Conservation (phyloP, 441 rosid genomes). For the Populus hybrid region DNA sequence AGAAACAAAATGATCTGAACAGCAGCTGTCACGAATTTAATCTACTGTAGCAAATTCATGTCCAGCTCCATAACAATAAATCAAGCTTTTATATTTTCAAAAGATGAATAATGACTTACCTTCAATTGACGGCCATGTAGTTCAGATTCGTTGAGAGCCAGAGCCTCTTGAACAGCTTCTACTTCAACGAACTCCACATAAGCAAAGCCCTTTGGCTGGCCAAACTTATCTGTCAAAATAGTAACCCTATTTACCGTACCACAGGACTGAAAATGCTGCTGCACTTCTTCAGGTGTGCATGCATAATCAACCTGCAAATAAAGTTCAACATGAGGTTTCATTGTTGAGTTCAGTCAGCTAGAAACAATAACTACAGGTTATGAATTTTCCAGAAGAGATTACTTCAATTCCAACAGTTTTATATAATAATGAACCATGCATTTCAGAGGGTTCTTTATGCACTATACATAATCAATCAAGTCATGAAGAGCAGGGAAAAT, state of each 20-base stretch:
- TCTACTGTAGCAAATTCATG: neutral
- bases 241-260: conserved; percentile 93
- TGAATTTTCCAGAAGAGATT: neutral
- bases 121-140: conserved; percentile 92
- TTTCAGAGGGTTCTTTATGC: neutral
- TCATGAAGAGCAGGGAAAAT: neutral
- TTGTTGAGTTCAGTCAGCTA: neutral
- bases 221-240: conserved; percentile 83
- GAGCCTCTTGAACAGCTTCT: conserved; percentile 84
- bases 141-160: conserved; percentile 75
- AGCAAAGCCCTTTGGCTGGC: conserved; percentile 95
- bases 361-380: neutral
- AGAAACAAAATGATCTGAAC: neutral
- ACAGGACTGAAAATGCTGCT: conserved; percentile 90
- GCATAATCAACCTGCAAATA: conserved; percentile 75
- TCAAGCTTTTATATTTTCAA: neutral
- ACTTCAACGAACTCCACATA: conserved; percentile 86
- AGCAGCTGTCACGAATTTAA: neutral
- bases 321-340: conserved; percentile 6
- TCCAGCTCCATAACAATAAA: neutral
- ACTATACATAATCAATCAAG: neutral
- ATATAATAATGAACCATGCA: neutral
- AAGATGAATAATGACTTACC: conserved; percentile 26
- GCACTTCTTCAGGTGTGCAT: conserved; percentile 96
- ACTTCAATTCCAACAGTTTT: neutral